Base-by-base conservation (phyloP, 495 filamentous ascomycete genomes). In the Hypoxylon crocopeplum region DNA sequence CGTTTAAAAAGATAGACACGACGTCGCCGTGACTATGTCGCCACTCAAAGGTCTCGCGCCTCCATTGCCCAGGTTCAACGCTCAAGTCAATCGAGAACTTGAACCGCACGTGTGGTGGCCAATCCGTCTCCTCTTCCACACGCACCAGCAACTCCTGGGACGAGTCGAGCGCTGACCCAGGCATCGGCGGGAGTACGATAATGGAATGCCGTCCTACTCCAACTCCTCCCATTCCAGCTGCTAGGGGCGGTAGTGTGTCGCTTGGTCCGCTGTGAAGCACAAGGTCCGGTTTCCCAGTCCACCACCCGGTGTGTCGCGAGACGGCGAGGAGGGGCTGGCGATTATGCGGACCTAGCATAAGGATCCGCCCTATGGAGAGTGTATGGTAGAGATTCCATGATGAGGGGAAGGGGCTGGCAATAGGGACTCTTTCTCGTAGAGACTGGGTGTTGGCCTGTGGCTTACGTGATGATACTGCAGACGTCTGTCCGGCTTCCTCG, bases 41-140 rank as follows among this genome's bases (percentile, higher is more conserved):
- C 64, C 64, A 68, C 33, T 64, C 64, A 24, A 68, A 68, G 7
- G 34, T 25, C 51, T 68, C 64, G 19, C 46, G 55, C 16, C 41
- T 30, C 45, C 21, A 30, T n/a, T 16, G 30, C 7, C 4, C 16
- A 20, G 47, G 50, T 6, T 40, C 34, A 11, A 39, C 0, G 13
- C 47, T 46, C 10, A 50, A 38, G 29, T 68, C 64, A 49, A 68
- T 56, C 15, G 45, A 21, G 56, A 68, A 68, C 22, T 16, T 37
- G 19, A 55, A 68, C n/a, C 51, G 42, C n/a, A 27, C 48, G 37
- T 48, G 49, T 5, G 7, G 17, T 12, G 48, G 46, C 32, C 42
- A 7, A 0, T 27, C 30, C 21, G 21, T 38, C 5, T 39, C 16
- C 6, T 22, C 22, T 15, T 41, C 34, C 2, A 56, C 25, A 1